Evolutionary conservation across 257 asterid species (phyloP), one percentile per base, ranked within the genome.

Genomic region (Jasminum sambac): DNA sequence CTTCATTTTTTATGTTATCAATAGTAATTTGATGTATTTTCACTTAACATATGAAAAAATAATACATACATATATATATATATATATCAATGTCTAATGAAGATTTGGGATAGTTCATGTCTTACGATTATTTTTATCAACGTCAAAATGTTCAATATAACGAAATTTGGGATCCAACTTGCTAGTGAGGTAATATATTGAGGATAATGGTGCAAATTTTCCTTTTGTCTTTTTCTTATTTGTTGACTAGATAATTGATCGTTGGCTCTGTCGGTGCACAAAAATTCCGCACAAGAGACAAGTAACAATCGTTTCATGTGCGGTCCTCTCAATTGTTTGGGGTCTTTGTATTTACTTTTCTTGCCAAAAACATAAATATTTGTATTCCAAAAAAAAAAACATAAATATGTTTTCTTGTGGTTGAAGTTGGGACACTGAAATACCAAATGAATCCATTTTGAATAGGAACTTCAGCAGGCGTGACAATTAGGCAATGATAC

Each of bases 191-290:
- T 17, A 16, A 48, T 48, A 5, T 19, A 21, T 48, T n/a, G 17
- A n/a, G 24, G 58, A 17, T 10, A n/a, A n/a, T 6, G 5, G 21
- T 48, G 58, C 58, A n/a, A 48, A 16, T 5, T 16, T 16, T 46
- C 17, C 55, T 19, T 46, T 6, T 0, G 16, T 10, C 16, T 48
- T 48, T 16, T 48, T 48, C 6, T 48, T n/a, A 48, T 48, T 48
- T 48, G 16, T 14, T 48, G 23, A 48, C 58, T 5, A 26, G 13
- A 41, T 36, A 34, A 64, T 72, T 72, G 50, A 52, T 55, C 23
- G 12, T 19, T 41, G 40, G 8, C 30, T 59, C 69, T 61, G 77
- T 76, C 80, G 77, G 80, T 66, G 80, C 66, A 25, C 38, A 13
- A 43, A 46, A 42, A 63, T 25, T 16, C 55, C 38, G 8, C 6